Base-by-base conservation (phyloP, 306 rosid genomes). In the Arachis stenosperma region DNA sequence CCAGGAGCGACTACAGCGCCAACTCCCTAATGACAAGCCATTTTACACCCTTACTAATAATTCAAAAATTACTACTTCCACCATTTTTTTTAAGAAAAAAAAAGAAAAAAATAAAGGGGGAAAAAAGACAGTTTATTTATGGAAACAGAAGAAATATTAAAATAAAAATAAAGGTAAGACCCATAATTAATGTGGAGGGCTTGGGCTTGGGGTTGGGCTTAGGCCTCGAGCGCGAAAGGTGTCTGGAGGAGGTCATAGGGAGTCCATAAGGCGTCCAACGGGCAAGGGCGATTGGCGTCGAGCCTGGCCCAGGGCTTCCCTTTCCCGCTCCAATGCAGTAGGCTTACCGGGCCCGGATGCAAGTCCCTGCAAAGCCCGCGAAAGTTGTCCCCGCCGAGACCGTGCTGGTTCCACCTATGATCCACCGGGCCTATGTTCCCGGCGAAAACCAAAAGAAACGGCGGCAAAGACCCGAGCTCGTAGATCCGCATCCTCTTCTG, bases 271-370 rank as follows among this genome's bases (percentile, higher is more conserved):
- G 96, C 89, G 69, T 94, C 99, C 77, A 94, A 74, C 0, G 99
- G 98, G 52, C 99, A 94, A 17, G 97, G 88, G 59, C 93, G 81
- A 66, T 87, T 88, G 6, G 88, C 83, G 41, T 94, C 99, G 0
- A 94, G 92, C 50, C 99, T 73, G 57, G 68, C 97, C 99, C 99
- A 94, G 3, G 99, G 99, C 65, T 94, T 94, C 2, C 99, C 99
- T 58, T 91, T 94, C 17, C 99, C 99, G 69, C 99, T 94, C 99
- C 99, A 94, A 81, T 94, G 99, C 60, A 94, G 58, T 48, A 94
- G 72, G 65, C 99, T 91, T 6, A 88, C 99, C 62, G 98, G 95
- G 69, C 99, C 99, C 3, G 92, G 85, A 77, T 94, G 99, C 64
- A 94, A 73, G 61, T 87, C 86, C 56, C 99, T 44, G 3, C 99